Conservation (phyloP, 129 eudicot species). For the Pulicaria dysenterica region DNA sequence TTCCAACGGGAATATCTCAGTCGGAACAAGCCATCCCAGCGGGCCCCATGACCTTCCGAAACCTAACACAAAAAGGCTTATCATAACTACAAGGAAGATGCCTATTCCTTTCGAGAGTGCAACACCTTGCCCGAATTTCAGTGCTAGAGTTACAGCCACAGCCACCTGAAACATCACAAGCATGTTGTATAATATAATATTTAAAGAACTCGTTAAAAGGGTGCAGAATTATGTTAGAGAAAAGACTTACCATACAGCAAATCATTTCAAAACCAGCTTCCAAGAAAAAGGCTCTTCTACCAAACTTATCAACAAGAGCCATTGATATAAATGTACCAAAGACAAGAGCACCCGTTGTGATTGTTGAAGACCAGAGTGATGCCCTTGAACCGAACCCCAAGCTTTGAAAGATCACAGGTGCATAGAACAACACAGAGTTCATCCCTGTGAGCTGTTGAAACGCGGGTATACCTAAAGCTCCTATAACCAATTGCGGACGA, state of each 20-base stretch:
- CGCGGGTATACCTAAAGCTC: constrained; percentile 82
- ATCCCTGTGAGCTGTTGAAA: constrained; percentile 89
- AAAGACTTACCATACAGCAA: constrained; percentile 56
- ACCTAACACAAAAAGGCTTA: constrained; percentile 73
- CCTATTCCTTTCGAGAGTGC: constrained; percentile 61
- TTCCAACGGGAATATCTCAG: constrained; percentile 90
- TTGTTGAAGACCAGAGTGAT: constrained; percentile 66
- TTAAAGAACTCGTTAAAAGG: too few relatives aligned
- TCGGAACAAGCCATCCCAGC: constrained; percentile 90
- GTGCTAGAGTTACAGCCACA: constrained; percentile 62
- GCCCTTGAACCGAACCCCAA: constrained; percentile 75
- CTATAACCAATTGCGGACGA: constrained; percentile 71
- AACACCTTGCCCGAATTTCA: constrained; percentile 73
- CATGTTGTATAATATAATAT: neutral
- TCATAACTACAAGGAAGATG: constrained; percentile 58
- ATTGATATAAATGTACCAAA: constrained; percentile 81
- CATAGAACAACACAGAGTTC: constrained; percentile 85
- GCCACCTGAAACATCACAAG: constrained; percentile 55
- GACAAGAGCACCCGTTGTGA: constrained; percentile 72
- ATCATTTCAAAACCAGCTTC: constrained; percentile 88
- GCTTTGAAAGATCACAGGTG: constrained; percentile 92
- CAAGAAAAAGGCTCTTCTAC: constrained; percentile 73
- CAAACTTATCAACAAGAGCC: constrained; percentile 80
- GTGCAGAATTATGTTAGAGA: neutral
- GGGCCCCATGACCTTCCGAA: constrained; percentile 99